Conservation (phyloP, 352 stramenopile species). For the Lagenidium giganteum region DNA sequence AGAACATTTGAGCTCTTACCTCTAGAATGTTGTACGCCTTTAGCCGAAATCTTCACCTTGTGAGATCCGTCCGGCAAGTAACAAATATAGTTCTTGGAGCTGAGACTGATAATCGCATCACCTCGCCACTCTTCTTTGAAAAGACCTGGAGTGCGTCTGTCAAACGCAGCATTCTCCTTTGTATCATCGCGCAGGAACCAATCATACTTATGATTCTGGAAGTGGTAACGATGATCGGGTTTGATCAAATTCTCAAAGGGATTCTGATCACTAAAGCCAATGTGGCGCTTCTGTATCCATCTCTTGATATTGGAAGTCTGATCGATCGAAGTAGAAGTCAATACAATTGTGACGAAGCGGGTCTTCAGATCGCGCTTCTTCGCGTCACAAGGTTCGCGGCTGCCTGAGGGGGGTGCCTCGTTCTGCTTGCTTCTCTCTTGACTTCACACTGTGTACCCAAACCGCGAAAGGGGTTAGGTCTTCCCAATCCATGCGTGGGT, state of each 20-base stretch:
- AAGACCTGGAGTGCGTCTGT: conserved; percentile 8
- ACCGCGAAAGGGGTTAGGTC: no score
- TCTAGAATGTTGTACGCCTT: conserved; percentile 19
- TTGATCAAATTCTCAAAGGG: conserved; percentile 18
- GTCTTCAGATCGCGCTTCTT: no score
- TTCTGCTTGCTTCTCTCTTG: no score
- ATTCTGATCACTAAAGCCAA: conserved; percentile 13
- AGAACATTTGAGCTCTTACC: conserved; percentile 13
- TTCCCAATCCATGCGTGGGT: no score
- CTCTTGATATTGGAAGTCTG: conserved; percentile 13
- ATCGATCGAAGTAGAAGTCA: conserved; percentile 14
- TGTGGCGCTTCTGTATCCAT: conserved; percentile 19
- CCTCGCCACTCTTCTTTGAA: conserved; percentile 22
- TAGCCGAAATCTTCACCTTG: conserved; percentile 16
- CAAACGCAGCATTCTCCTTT: conserved; percentile 1
- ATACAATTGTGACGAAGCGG: conserved; percentile 15
- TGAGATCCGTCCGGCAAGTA: conserved; percentile 14
- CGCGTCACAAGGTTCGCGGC: no score
- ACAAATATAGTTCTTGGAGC: conserved; percentile 22
- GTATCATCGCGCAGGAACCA: conserved; percentile 15
- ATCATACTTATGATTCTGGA: conserved; percentile 10
- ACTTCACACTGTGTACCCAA: no score
- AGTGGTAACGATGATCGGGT: conserved; percentile 12
- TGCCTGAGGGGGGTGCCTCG: no score
- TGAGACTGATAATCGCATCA: conserved; percentile 18